Evolutionary conservation across 352 stramenopile genomes (phyloP), one percentile per base, ranked within the genome.

Genomic region (Phytophthora sansomeana): DNA sequence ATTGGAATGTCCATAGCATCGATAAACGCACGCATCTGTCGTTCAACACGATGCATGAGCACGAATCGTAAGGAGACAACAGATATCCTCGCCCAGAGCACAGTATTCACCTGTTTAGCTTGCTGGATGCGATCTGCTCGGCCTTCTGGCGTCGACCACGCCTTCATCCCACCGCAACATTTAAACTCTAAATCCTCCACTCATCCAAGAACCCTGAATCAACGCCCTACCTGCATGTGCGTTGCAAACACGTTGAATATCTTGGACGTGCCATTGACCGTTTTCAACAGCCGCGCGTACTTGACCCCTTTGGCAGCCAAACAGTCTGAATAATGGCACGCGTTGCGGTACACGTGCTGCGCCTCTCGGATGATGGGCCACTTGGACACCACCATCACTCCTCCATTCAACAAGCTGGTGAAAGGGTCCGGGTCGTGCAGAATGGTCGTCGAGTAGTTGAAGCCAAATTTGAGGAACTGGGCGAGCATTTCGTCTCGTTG

Each of bases 211-310:
- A 21, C 24, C 13, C 13, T 19, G 16, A 39, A 2, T 43, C 41
- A 17, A 47, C 7, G 19, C 47, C 29, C 1, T 43, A 87, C 82
- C 77, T 95, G 87, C 83, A 95, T 92, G 68, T 95, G 87, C 28
- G 87, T 93, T 19, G 83, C 85, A 63, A 93, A 95, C 11, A 95
- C 78, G 56, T 95, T 95, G 51, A 93, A 93, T 7, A 92, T 75
- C 62, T 95, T 95, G 52, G 71, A 83, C 3, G 42, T 54, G 8
- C 47, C 63, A 10, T 78, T 29, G 7, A 81, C 51, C 1, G 66
- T 92, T 56, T 95, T 95, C 57, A 92, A 57, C 10, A 93, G 33
- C 13, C 87, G 78, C 16, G 85, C 85, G 47, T 93, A 95, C 48
- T 95, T 95, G 59, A 93, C 85, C 19, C 87, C 87, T 60, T 95